Evolutionary conservation across 331 rosid genomes (phyloP), one percentile per base, ranked within the genome.

Genomic region (Dryas integrifolia): DNA sequence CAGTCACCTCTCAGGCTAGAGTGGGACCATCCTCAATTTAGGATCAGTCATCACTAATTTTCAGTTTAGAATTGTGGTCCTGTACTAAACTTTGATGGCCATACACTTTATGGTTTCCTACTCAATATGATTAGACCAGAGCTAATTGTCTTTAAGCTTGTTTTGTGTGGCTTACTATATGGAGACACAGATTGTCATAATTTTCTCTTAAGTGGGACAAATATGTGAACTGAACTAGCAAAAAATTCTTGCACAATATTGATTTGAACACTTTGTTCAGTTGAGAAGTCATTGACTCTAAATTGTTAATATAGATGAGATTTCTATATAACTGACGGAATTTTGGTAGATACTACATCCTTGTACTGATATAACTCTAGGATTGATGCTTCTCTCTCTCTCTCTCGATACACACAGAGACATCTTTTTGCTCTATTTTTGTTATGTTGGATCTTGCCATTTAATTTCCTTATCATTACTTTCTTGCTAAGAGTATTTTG

Each of bases 1-100:
- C 52, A 47, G 35, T 58, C 9, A 48, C 51, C 72, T 15, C 47
- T 41, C 76, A 51, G 24, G 72, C 72, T 52, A 41, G 57, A 16
- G 35, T 69, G 48, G 40, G 52, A 1, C 26, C 51, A 3, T 51
- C 66, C 24, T 62, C 44, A 26, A 11, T 59, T 39, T 51, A 30
- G 51, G 67, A 75, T 53, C 53, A 39, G 4, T 75, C 69, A 60
- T 15, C 13, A n/a, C 41, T 48, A 62, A 40, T 21, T 65, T 65
- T 16, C 21, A 45, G 70, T 53, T 45, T 38, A 21, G 18, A 24
- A 21, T 13, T 5, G 10, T 10, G 40, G 0, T 67, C 30, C 3
- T 4, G 58, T 48, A 51, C 10, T 30, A 26, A 48, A 67, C 40
- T 10, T 38, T 7, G 58, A 68, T 67, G 44, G 12, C 72, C 48